Evolutionary conservation across 2,329 filamentous ascomycete species (phyloP), one percentile per base, ranked within the genome.

Genomic region (Xylariaceae sp.): DNA sequence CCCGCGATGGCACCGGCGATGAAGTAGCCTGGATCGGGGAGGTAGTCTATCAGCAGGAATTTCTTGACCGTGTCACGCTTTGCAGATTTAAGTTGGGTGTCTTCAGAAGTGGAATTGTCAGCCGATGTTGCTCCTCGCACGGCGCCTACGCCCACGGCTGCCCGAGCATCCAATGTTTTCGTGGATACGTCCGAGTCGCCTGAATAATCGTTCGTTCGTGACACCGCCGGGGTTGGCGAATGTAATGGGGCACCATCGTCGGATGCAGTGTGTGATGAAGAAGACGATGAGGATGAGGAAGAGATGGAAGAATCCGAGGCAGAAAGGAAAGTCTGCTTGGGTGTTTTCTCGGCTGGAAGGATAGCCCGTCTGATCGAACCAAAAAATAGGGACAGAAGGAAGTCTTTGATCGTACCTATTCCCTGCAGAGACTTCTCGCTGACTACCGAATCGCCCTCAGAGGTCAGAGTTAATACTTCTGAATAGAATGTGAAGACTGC

Each of bases 1-100:
- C 94, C 94, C 68, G 92, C 90, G 67, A 95, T 78, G 70, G 90
- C 94, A 77, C 94, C 94, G 69, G 94, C 94, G 74, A 95, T 73
- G 72, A 97, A 99, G 75, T 97, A 99, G 80, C 94, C 94, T 95
- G 87, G 80, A 83, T 90, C 82, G 70, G 88, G 89, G 70, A 90
- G 76, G 77, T 86, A 78, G 68, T 77, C 75, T 69, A 81, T 84
- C 75, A 85, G 81, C 75, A 69, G 75, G 67, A 67, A 69, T 68
- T 75, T 75, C 69, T 68, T 62, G 53, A 52, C 58, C 59, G 64
- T 64, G 51, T 66, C 63, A 65, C 65, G 64, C 57, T 66, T 64
- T 61, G 51, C 57, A 61, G 56, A 43, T 62, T 64, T 56, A 58
- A 58, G 62, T 57, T 62, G 54, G 58, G 51, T 45, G 57, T 55